Evolutionary conservation across 441 rosid species (phyloP), one percentile per base, ranked within the genome.

Genomic region (Raphanus hybrid): DNA sequence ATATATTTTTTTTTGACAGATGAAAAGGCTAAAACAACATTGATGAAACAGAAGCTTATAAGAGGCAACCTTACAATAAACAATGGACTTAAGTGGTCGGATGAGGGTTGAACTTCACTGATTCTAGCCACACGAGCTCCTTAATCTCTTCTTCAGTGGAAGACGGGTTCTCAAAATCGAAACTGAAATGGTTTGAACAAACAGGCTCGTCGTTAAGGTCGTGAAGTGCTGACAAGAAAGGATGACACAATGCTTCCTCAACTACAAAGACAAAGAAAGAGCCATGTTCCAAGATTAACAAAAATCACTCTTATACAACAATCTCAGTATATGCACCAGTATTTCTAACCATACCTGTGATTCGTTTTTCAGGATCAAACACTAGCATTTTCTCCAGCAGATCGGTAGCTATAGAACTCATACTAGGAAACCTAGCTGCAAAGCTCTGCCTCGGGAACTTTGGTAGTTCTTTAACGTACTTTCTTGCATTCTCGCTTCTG

Each of bases 331-430:
- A 54, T 64, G 3, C 12, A 64, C 12, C 0, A 64, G 48, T 12
- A 15, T 0, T 10, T 45, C 65, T 43, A 23, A 20, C 37, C 73
- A 14, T 80, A 91, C 96, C 92, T 1, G 96, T 88, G 64, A 89
- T 91, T 12, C 96, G 96, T 78, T 85, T 91, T 67, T 43, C 78
- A 58, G 93, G 96, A 81, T 91, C 96, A 58, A 91, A 90, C 34
- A 90, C 88, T 0, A 90, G 90, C 94, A 90, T 88, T 79, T 85
- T 90, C 83, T 90, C 95, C 8, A 88, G 83, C 32, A 91, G 85
- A 83, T 91, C 97, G 7, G 79, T 78, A 52, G 97, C 92, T 20
- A 67, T 83, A 10, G 87, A 57, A 23, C 79, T 85, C 83, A 80
- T 85, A 58, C 70, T 82, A 6, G 93, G 92, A 68, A 89, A 91